Conservation (phyloP, 202 grass and related monocot genomes). For the Schoenoplectus triqueter region DNA sequence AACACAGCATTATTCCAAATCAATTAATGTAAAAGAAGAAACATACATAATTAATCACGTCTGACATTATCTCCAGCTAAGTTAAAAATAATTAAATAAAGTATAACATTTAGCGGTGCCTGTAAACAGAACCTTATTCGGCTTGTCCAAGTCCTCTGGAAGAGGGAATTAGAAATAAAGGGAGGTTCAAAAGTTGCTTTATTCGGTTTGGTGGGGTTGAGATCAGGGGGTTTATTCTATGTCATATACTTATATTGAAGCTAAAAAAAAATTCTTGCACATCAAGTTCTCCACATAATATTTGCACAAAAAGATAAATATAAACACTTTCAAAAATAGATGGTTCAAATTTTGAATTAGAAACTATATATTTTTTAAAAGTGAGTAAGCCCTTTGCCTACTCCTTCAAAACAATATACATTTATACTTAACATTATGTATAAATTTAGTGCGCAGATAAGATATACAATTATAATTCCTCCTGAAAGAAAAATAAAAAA, state of each 20-base stretch:
- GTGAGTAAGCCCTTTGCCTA: too few relatives aligned
- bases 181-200: not conserved
- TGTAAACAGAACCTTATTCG: slow-evolving; percentile 19
- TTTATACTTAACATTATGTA: too few relatives aligned
- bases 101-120: not conserved
- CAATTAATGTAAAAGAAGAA: not conserved
- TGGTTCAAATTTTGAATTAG: too few relatives aligned
- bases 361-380: too few relatives aligned
- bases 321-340: too few relatives aligned
- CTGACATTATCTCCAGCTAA: not conserved
- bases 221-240: not conserved
- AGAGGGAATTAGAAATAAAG: not conserved
- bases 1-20: not conserved
- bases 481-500: too few relatives aligned
- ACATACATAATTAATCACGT: not conserved
- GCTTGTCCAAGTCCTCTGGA: not conserved
- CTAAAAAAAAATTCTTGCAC: too few relatives aligned
- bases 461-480: too few relatives aligned
- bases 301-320: too few relatives aligned
- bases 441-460: too few relatives aligned
- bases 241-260: not conserved
- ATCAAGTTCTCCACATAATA: too few relatives aligned
- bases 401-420: too few relatives aligned
- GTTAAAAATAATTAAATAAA: not conserved
- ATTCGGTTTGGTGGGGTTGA: slow-evolving; percentile 3